These are phyloP conservation scores for Fusarium proliferatum DNA, from an alignment of 2,329 filamentous ascomycete species.

Conservation along the genomic window DNA sequence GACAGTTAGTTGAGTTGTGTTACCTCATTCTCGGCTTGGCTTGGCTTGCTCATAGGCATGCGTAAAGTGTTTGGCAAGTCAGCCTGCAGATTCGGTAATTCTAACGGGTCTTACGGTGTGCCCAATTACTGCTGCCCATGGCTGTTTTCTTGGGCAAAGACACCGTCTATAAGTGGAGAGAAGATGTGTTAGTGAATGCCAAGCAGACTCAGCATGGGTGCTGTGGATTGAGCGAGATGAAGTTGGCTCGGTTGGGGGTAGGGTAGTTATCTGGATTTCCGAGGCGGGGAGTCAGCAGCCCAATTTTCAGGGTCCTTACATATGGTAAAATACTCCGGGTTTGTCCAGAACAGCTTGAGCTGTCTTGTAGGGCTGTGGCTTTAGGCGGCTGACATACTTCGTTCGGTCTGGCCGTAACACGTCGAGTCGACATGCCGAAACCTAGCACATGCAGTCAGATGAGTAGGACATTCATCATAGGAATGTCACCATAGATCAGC, in stretches of 20 bases:
- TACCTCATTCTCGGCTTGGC: neutral
- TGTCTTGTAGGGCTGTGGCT: conserved; percentile 35
- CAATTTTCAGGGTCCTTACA: conserved; percentile 6
- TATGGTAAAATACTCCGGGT: neutral
- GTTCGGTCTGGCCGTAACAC: conserved; percentile 32
- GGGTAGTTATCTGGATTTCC: neutral
- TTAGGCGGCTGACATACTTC: conserved; percentile 37
- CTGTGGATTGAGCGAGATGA: conserved; percentile 22
- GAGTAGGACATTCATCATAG: conserved; percentile 15
- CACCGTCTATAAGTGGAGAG: conserved; percentile 9
- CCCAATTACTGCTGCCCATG: neutral
- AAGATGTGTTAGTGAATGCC: conserved; percentile 7
- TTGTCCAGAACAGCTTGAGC: neutral
- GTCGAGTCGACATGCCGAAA: neutral
- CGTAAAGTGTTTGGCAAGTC: neutral
- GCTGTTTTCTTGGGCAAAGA: neutral
- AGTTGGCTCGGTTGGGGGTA: conserved; percentile 4
- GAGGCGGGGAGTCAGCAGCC: conserved; percentile 1
- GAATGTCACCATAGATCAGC: conserved; percentile 9
- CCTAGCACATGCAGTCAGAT: conserved; percentile 36
- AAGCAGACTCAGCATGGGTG: conserved; percentile 18
- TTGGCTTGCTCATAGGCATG: neutral
- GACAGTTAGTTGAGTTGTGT: neutral
- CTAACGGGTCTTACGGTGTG: neutral
- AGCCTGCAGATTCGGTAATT: neutral